These are phyloP conservation scores for Chaetoceros tenuissimus DNA, from an alignment of 108 stramenopile species.

Conservation along the genomic window DNA sequence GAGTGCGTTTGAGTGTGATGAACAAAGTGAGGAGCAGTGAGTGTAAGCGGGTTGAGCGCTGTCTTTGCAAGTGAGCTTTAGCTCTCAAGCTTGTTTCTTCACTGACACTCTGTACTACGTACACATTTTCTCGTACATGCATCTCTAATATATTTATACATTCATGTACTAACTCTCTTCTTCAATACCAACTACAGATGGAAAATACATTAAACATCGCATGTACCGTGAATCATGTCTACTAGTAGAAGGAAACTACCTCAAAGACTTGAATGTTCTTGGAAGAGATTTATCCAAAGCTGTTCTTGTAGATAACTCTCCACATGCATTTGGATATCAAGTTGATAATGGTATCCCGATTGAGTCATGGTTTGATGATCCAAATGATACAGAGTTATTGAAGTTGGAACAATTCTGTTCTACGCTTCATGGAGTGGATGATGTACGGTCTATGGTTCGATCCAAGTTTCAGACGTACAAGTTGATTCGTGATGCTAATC, in stretches of 20 bases:
- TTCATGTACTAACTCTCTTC: too few species aligned
- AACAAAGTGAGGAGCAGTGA: too few species aligned
- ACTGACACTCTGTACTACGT: too few species aligned
- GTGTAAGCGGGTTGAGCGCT: too few species aligned
- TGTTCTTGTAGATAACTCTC: constrained; percentile 94
- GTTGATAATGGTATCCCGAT: constrained; percentile 97
- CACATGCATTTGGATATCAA: constrained; percentile 91
- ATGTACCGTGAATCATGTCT: constrained; percentile 94
- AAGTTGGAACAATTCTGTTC: constrained; percentile 85
- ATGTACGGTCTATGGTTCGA: constrained; percentile 71
- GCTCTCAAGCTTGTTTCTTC: too few species aligned
- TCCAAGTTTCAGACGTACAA: constrained; percentile 54
- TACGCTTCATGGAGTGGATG: constrained; percentile 56
- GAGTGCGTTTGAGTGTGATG: too few species aligned
- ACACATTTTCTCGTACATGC: too few species aligned
- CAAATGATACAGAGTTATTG: constrained; percentile 78
- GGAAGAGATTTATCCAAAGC: constrained; percentile 74
- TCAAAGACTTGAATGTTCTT: constrained; percentile 87
- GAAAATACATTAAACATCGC: constrained; percentile 78
- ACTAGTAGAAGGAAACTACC: constrained; percentile 77
- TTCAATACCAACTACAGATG: constrained; percentile 36
- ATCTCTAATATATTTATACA: too few species aligned
- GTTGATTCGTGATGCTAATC: constrained; percentile 50
- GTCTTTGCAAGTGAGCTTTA: too few species aligned
- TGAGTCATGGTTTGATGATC: constrained; percentile 97